A percentile compares a stretch with the other conserved stretches of the same genome.
Conservation (phyloP, 192 early-diverging fungal species). For the Backusella parvicylindrica region DNA sequence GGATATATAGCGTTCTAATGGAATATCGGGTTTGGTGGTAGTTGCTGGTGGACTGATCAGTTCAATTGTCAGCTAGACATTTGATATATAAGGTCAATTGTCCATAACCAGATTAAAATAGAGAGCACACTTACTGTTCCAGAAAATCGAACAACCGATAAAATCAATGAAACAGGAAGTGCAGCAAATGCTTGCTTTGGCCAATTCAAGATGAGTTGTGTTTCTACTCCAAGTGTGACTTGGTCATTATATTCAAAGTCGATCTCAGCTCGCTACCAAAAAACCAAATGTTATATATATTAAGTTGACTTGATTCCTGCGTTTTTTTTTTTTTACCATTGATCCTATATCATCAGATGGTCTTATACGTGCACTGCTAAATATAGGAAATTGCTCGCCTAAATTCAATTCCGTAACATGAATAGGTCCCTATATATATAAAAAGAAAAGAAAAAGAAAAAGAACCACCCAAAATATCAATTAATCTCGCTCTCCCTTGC, state of each 20-base stretch:
- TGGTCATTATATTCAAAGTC: slow-evolving; percentile 89
- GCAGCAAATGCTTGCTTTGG: slow-evolving; percentile 85
- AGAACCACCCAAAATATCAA: too few relatives aligned
- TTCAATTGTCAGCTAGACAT: slow-evolving; percentile 50
- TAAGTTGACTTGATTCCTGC: background rate
- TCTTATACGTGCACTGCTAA: slow-evolving; percentile 53
- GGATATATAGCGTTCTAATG: slow-evolving; percentile 47
- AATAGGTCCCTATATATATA: slow-evolving; percentile 47
- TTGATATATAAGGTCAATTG: too few relatives aligned
- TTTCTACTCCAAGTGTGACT: slow-evolving; percentile 90
- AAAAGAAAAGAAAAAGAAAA: background rate
- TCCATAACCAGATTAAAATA: too few relatives aligned
- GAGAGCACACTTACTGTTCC: slow-evolving; percentile 84
- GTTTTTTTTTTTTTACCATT: slow-evolving; percentile 30
- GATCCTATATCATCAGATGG: slow-evolving; percentile 46
- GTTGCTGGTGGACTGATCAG: slow-evolving; percentile 32
- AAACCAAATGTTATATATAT: background rate
- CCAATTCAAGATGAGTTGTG: slow-evolving; percentile 93
- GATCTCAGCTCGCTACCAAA: slow-evolving; percentile 64
- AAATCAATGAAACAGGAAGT: slow-evolving; percentile 82
- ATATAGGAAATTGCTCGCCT: slow-evolving; percentile 56
- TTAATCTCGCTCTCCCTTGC: background rate
- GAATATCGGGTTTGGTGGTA: slow-evolving; percentile 20
- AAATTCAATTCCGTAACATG: slow-evolving; percentile 53
- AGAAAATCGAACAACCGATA: slow-evolving; percentile 86